Conservation (phyloP, 1,284 basidiomycete genomes). For the Amylostereum areolatum region DNA sequence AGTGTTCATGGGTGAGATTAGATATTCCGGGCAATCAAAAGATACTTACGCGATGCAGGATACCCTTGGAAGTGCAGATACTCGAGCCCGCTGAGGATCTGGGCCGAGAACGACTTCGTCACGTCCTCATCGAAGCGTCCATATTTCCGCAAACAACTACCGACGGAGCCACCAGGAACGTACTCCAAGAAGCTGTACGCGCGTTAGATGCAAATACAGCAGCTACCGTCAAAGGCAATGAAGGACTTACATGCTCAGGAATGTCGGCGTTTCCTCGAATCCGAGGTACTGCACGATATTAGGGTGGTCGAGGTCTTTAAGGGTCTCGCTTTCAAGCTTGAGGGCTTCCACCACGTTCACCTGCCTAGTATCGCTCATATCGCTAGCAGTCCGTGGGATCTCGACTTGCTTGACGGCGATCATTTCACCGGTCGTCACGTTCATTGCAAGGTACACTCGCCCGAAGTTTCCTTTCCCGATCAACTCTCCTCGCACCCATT, state of each 20-base stretch:
- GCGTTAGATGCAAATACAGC: conserved; percentile 8
- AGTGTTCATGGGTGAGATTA: conserved; percentile 2
- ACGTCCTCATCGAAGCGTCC: conserved; percentile 92
- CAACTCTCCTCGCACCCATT: conserved; percentile 97
- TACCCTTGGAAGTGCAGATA: conserved; percentile 91
- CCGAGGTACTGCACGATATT: conserved; percentile 98
- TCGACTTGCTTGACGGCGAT: conserved; percentile 99
- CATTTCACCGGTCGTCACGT: conserved; percentile 98
- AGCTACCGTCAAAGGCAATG: conserved; percentile 5
- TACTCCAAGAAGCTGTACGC: conserved; percentile 87
- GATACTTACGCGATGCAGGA: conserved; percentile 80
- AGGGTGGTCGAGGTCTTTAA: conserved; percentile 95
- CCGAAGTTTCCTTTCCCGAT: conserved; percentile 98
- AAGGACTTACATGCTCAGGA: conserved; percentile 82
- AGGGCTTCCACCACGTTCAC: conserved; percentile 85
- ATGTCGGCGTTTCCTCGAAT: conserved; percentile 89
- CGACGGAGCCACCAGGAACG: conserved; percentile 95
- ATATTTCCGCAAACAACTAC: conserved; percentile 87
- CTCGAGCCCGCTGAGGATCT: conserved; percentile 89
- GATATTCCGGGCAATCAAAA: conserved; percentile 2
- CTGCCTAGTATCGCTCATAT: conserved; percentile 86
- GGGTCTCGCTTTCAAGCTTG: conserved; percentile 89
- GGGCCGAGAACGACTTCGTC: conserved; percentile 88
- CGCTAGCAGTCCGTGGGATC: conserved; percentile 83
- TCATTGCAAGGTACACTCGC: conserved; percentile 92